Evolutionary conservation across 176 grass and related monocot species (phyloP), one percentile per base, ranked within the genome.

Genomic region (Thinopyrum elongatum): DNA sequence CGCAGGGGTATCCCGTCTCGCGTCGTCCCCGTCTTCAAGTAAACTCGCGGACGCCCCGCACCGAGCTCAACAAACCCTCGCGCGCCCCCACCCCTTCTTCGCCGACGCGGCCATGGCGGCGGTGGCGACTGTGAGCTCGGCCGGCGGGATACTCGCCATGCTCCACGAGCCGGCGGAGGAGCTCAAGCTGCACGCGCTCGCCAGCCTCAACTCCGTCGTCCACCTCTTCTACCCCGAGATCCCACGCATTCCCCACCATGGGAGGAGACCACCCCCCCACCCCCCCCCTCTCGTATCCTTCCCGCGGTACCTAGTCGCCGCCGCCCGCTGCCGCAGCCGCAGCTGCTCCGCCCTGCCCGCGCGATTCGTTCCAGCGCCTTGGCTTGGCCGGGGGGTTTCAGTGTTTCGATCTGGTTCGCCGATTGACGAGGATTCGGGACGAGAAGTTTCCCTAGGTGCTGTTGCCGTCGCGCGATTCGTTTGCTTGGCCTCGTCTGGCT

Each of bases 181-280:
- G 69, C 90, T 99, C 35, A 99, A 99, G 94, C 80, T 93, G 61
- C 94, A 96, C 85, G 97, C 97, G 25, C 90, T 99, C 51, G 80
- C 82, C 15, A 99, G 90, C 65, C 97, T 99, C 49, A 94, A 97
- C 89, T 94, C 90, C 59, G 85, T 94, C 64, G 97, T 97, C 76
- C 97, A 94, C 80, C 97, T 96, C 90, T 94, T 94, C 88, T 99
- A 94, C 92, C 92, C 92, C n/a, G 97, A 99, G 94, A 99, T 99
- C 92, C 97, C 89, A 97, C 97, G 90, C 85, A 92, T 99, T 99
- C 13, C 97, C 94, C 31, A 85, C 88, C 67, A 97, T 99, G 97
- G 97, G 88, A 94, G 97, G n/a, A n/a, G n/a, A n/a, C n/a, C n/a
- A 13, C n/a, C 63, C 5, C 7, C 44, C 10, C 9, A n/a, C 22